Evolutionary conservation across 2,329 filamentous ascomycete genomes (phyloP), one percentile per base, ranked within the genome.

Genomic region (Chaetomium globosum): DNA sequence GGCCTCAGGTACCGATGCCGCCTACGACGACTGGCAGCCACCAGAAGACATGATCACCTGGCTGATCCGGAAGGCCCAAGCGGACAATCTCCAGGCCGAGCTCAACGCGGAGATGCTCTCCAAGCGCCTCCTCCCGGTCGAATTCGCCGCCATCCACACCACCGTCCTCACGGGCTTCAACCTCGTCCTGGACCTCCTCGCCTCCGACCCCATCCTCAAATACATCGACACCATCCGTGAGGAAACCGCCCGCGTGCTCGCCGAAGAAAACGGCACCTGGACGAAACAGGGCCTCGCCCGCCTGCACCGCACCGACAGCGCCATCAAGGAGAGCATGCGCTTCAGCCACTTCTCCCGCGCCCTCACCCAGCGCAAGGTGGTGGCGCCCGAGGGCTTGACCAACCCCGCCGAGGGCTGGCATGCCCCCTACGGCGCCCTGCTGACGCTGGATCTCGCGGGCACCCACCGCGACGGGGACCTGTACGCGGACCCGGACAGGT

Each of bases 131-230:
- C 74, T 87, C 43, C 82, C 84, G 0, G 75, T 87, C 52, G 82
- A 86, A 71, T 86, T 87, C 65, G 85, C 84, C 2, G 81, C 83
- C 21, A 85, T 86, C 30, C 84, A 87, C 73, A 87, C 85, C 1
- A 86, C 85, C 0, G 79, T 81, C 7, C 70, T 86, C 13, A 85
- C 84, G 0, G 79, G 80, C 2, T 80, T 81, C 54, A 79, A 78
- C 39, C 74, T 79, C 36, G 70, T 84, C 59, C 70, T 84, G 10
- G 82, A 85, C 64, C 71, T 85, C 7, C 72, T 83, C 43, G 73
- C 77, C 1, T 75, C 80, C 0, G 73, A 78, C 5, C 75, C 78
- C 0, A 67, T 73, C 0, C 72, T 73, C 46, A 69, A 69, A 1
- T 77, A 76, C 26, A 61, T 82, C 4, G 77, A 78, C 3, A 68